These are phyloP conservation scores for Orbilia quercus DNA, from an alignment of 2,329 filamentous ascomycete species.

Conservation along the genomic window DNA sequence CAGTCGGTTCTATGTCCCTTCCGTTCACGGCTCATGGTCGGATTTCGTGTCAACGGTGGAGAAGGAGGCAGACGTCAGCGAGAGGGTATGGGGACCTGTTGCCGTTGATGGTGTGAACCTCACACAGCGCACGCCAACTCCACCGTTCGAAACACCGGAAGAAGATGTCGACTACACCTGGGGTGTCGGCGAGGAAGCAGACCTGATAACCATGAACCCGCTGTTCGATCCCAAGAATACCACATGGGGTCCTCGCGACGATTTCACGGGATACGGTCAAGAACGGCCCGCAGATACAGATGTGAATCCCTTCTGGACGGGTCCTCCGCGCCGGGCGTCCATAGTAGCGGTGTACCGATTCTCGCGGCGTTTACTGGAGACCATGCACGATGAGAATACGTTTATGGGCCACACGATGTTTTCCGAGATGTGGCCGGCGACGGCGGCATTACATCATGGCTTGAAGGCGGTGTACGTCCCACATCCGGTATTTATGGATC, in stretches of 20 bases:
- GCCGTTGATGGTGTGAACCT: conserved; percentile 72
- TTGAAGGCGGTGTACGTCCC: conserved; percentile 92
- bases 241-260: conserved; percentile 81
- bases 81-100: conserved; percentile 82
- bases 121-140: conserved; percentile 75
- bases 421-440: conserved; percentile 95
- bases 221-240: conserved; percentile 91
- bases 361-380: conserved; percentile 79
- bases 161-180: conserved; percentile 80
- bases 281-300: conserved; percentile 24
- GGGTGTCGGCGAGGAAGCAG: conserved; percentile 90
- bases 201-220: conserved; percentile 90
- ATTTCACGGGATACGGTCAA: conserved; percentile 78
- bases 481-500: conserved; percentile 87
- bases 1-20: conserved; percentile 79
- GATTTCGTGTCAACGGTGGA: conserved; percentile 80
- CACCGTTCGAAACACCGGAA: conserved; percentile 77
- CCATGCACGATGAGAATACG: conserved; percentile 91
- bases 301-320: conserved; percentile 68
- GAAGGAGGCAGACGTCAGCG: conserved; percentile 65
- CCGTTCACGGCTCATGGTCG: conserved; percentile 80
- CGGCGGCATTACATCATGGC: conserved; percentile 87
- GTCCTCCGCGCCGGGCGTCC: conserved; percentile 79
- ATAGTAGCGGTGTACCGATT: conserved; percentile 91
- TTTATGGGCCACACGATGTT: conserved; percentile 89